These are phyloP conservation scores for Lanmaoa rubissima DNA, from an alignment of 768 basidiomycete species.

Conservation along the genomic window DNA sequence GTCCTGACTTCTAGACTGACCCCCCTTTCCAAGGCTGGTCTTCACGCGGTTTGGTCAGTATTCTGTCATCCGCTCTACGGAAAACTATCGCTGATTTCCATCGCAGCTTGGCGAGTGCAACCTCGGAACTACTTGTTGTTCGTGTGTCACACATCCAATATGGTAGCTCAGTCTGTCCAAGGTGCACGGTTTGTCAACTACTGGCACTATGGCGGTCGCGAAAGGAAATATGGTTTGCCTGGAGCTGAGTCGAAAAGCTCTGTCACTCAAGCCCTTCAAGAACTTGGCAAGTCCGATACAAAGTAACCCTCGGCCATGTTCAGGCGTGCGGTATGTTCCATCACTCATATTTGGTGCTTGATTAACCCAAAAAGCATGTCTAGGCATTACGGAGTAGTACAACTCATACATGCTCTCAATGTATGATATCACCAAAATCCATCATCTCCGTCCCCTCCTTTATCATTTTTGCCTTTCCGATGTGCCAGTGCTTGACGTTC, in stretches of 20 bases:
- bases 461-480: conserved; percentile 63
- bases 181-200: conserved; percentile 85
- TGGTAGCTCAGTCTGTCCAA: conserved; percentile 81
- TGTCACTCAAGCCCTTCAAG: conserved; percentile 51
- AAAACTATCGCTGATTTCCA: conserved; percentile 3
- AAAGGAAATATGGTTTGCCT: conserved; percentile 54
- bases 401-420: conserved; percentile 1
- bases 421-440: conserved; percentile 64
- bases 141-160: conserved; percentile 92
- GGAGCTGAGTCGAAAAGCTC: conserved; percentile 36
- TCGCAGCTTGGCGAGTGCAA: conserved; percentile 86
- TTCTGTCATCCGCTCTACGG: neutral
- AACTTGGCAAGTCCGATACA: conserved; percentile 31
- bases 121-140: conserved; percentile 96
- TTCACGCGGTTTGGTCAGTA: conserved; percentile 90
- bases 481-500: conserved; percentile 83
- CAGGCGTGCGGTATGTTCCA: conserved; percentile 1
- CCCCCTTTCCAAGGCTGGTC: conserved; percentile 47
- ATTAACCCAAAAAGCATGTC: neutral
- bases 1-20: conserved; percentile 9
- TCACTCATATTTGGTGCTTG: neutral
- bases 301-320: conserved; percentile 12
- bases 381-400: conserved; percentile 19
- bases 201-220: conserved; percentile 87
- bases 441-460: conserved; percentile 65